Evolutionary conservation across 1,139 yeast genomes (phyloP).

Genomic region (Zygoascus meyerae): DNA sequence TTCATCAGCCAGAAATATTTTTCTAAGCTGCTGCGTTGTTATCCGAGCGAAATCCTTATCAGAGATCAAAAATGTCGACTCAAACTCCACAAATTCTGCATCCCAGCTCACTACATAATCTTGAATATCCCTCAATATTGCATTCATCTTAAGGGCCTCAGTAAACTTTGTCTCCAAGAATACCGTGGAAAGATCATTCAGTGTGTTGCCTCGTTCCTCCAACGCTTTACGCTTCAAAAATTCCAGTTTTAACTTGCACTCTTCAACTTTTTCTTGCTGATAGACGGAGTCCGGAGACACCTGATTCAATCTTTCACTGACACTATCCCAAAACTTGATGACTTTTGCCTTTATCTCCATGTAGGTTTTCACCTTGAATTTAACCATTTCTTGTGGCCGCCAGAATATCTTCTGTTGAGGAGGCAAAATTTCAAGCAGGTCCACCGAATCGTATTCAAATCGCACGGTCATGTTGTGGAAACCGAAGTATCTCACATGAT

Average conservation of each 20-base stretch:
- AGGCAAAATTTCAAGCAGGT: constrained; percentile 67
- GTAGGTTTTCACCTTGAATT: constrained; percentile 60
- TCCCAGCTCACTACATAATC: constrained; percentile 88
- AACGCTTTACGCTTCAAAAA: constrained; percentile 52
- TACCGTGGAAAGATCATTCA: constrained; percentile 44
- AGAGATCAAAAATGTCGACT: constrained; percentile 70
- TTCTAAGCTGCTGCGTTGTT: constrained; percentile 81
- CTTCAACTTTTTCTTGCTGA: constrained; percentile 56
- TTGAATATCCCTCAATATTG: constrained; percentile 65
- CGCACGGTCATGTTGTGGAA: constrained; percentile 72
- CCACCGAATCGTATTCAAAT: constrained; percentile 70
- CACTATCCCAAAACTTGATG: constrained; percentile 61
- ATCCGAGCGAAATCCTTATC: constrained; percentile 91
- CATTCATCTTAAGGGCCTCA: constrained; percentile 64
- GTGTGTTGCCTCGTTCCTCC: constrained; percentile 46
- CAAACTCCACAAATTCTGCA: constrained; percentile 75
- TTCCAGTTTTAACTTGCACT: constrained; percentile 55
- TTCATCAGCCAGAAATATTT: constrained; percentile 46
- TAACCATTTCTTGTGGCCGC: constrained; percentile 66
- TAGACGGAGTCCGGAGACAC: constrained; percentile 76
- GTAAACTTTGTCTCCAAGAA: constrained; percentile 56
- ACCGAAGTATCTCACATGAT: constrained; percentile 80
- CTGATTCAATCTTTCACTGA: constrained; percentile 62
- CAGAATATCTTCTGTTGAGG: constrained; percentile 71
- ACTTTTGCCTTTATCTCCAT: constrained; percentile 51